Conservation (phyloP, 1,139 yeast genomes). For the Candida sojae region DNA sequence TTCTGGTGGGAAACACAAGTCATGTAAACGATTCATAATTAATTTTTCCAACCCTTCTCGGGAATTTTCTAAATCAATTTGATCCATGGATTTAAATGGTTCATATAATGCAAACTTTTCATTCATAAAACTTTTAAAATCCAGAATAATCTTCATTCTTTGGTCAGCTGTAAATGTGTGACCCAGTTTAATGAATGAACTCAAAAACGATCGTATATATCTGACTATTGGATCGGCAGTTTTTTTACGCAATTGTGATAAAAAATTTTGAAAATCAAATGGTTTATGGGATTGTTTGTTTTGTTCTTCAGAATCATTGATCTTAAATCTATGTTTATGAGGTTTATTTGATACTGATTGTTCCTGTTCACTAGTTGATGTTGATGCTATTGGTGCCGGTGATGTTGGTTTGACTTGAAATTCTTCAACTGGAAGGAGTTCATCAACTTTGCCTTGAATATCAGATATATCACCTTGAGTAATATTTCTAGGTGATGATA, state of each 20-base stretch:
- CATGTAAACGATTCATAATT: conserved; percentile 83
- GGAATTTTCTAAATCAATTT: conserved; percentile 65
- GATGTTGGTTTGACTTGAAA: neutral
- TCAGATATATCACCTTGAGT: conserved; percentile 9
- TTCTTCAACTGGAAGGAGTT: neutral
- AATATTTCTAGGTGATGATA: conserved; percentile 6
- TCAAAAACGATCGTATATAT: conserved; percentile 77
- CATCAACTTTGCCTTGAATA: neutral
- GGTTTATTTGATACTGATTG: neutral
- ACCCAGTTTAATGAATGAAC: conserved; percentile 69
- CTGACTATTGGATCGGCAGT: conserved; percentile 89
- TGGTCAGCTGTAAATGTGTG: conserved; percentile 69
- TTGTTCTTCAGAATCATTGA: conserved; percentile 28
- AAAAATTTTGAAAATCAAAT: conserved; percentile 82
- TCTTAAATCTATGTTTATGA: conserved; percentile 10
- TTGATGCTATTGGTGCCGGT: conserved; percentile 1
- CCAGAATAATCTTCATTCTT: conserved; percentile 72
- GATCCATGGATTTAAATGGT: conserved; percentile 72
- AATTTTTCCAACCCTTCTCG: conserved; percentile 92
- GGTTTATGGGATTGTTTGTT: conserved; percentile 49
- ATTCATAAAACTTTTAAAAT: conserved; percentile 71
- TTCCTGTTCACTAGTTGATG: conserved; percentile 14
- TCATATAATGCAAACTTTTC: conserved; percentile 65
- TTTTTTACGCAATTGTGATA: conserved; percentile 68
- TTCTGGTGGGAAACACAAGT: conserved; percentile 79